Base-by-base conservation (phyloP, 805 yeast species). In the Blastobotrys mokoenaii region DNA sequence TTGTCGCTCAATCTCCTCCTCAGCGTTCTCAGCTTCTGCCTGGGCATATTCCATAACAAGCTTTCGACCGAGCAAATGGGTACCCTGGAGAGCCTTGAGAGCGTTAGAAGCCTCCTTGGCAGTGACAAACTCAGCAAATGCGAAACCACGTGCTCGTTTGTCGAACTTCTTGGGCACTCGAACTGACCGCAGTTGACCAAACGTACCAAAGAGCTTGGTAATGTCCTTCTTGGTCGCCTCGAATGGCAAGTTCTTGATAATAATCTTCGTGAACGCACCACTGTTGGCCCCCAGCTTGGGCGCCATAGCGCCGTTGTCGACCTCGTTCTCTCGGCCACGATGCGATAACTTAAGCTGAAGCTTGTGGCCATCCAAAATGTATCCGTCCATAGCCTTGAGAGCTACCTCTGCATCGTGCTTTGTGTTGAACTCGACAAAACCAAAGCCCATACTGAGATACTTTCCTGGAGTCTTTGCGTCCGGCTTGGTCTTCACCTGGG, bases 161-260 rank as follows among this genome's bases (percentile, higher is more conserved):
- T 93, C 95, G 69, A 90, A 89, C 64, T 93, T 93, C 77, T 84
- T 84, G 29, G 98, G 98, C 41, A 93, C 90, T 60, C 98, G 80
- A 37, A 89, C 96, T 2, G 97, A 84, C 58, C 89, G 86, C 59
- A 93, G 72, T 66, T 85, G 89, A 47, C 98, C 98, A 68, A 90
- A 93, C 1, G 97, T 82, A 47, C 93, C 88, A 67, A 93, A 89
- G 52, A 93, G 71, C 62, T 88, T 94, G 58, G 85, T 80, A n/a
- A 93, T 79, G 60, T 93, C 97, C 58, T 85, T 84, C 66, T 96
- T 80, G 2, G 93, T 75, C 16, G 97, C 89, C 68, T 93, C 98
- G 65, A 93, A 93, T 48, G 98, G 97, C 65, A 93, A 76, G 68
- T 93, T 93, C 80, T 93, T 93, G 64, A 93, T 88, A 63, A 93